Evolutionary conservation across 768 basidiomycete genomes (phyloP).

Genomic region (Serendipita vermifera): DNA sequence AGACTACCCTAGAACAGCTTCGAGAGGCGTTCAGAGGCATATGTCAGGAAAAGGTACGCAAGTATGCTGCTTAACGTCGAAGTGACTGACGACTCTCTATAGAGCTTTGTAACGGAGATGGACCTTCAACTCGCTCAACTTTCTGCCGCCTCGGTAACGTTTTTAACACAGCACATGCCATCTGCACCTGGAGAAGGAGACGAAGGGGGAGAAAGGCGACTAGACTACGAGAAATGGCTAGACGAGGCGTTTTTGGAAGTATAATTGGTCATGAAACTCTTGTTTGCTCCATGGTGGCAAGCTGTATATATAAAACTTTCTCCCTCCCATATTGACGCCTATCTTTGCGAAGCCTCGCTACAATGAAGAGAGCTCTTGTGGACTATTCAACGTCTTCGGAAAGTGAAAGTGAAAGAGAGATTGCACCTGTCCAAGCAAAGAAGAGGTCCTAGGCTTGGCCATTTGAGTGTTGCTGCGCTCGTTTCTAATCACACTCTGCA

Average conservation of each 20-base stretch:
- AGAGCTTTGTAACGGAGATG: conserved; percentile 89
- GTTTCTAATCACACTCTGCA: conserved; percentile 38
- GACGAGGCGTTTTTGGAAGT: background rate
- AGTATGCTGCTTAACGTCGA: no score
- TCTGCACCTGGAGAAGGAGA: conserved; percentile 14
- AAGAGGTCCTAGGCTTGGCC: no score
- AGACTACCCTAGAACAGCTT: conserved; percentile 83
- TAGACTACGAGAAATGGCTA: conserved; percentile 15
- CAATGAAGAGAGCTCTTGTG: no score
- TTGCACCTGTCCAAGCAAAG: no score
- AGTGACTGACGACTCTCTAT: background rate
- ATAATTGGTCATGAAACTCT: background rate
- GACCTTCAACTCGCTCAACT: conserved; percentile 79
- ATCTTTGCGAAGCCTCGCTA: no score
- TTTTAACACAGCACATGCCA: conserved; percentile 76
- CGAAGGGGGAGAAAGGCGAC: background rate
- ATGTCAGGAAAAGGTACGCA: conserved; percentile 75
- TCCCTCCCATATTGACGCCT: no score
- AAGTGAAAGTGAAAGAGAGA: no score
- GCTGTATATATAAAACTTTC: no score
- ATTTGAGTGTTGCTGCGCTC: no score
- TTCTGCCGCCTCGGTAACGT: conserved; percentile 60
- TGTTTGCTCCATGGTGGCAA: background rate
- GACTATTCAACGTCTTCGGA: no score
- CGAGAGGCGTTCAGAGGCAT: conserved; percentile 88